These are phyloP conservation scores for Cinnamomum micranthum DNA, from an alignment of 164 flowering plant species.

Conservation along the genomic window DNA sequence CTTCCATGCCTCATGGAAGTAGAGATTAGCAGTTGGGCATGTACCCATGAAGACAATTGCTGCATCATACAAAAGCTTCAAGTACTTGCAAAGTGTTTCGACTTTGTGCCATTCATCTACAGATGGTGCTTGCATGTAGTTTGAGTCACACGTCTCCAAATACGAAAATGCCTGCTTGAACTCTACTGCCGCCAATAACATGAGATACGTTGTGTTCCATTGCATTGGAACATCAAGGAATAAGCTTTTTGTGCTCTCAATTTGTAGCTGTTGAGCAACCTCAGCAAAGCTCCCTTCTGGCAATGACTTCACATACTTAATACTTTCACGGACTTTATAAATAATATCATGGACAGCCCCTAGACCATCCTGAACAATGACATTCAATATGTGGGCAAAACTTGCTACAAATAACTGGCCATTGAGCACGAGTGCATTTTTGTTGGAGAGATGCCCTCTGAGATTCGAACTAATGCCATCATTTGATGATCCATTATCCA, in stretches of 20 bases:
- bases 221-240: constrained; percentile 57
- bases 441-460: constrained; percentile 46
- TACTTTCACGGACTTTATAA: constrained; percentile 57
- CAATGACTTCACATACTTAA: constrained; percentile 66
- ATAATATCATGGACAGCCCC: constrained; percentile 29
- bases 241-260: constrained; percentile 50
- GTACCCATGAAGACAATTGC: constrained; percentile 42
- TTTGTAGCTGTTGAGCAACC: constrained; percentile 70
- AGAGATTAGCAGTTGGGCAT: constrained; percentile 50
- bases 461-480: constrained; percentile 45
- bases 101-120: constrained; percentile 79
- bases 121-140: constrained; percentile 48
- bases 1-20: constrained; percentile 66
- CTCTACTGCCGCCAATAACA: constrained; percentile 72
- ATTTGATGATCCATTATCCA: constrained; percentile 41
- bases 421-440: constrained; percentile 42
- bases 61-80: constrained; percentile 63
- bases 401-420: constrained; percentile 62
- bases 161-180: constrained; percentile 77
- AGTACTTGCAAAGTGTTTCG: constrained; percentile 49
- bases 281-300: constrained; percentile 55
- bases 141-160: constrained; percentile 65
- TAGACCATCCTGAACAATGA: constrained; percentile 57
- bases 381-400: constrained; percentile 50
- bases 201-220: constrained; percentile 86